These are phyloP conservation scores for Stenocarpella maydis DNA, from an alignment of 2,329 filamentous ascomycete genomes.

Conservation along the genomic window DNA sequence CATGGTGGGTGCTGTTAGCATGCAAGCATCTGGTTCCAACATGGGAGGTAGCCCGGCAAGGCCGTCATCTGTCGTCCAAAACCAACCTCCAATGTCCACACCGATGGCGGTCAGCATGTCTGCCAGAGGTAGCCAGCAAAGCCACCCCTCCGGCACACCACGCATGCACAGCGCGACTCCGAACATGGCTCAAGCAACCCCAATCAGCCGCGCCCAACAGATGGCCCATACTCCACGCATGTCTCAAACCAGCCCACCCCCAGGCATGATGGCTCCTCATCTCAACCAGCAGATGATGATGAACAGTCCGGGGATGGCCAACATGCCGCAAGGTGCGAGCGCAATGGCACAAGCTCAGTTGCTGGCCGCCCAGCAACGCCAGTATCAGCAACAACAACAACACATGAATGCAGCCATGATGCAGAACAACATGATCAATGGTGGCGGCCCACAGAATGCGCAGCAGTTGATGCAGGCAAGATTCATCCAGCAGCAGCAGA, in stretches of 20 bases:
- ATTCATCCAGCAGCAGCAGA: constrained; percentile 48
- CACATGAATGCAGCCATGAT: constrained; percentile 45
- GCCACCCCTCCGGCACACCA: constrained; percentile 69
- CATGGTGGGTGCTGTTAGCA: constrained; percentile 67
- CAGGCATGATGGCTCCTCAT: constrained; percentile 66
- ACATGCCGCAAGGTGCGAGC: constrained; percentile 51
- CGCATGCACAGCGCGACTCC: constrained; percentile 69
- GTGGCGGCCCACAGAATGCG: constrained; percentile 47
- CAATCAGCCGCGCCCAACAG: constrained; percentile 57
- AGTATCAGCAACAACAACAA: constrained; percentile 54
- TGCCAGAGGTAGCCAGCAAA: constrained; percentile 71
- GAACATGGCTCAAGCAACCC: constrained; percentile 67
- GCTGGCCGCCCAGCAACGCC: constrained; percentile 56
- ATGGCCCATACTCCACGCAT: constrained; percentile 67
- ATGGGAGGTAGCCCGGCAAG: constrained; percentile 74
- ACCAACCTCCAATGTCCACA: constrained; percentile 62
- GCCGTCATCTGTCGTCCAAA: constrained; percentile 71
- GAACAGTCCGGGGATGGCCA: constrained; percentile 53
- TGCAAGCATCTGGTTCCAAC: constrained; percentile 72
- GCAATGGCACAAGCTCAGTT: constrained; percentile 46
- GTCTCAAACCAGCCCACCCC: constrained; percentile 68
- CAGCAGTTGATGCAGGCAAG: constrained; percentile 46
- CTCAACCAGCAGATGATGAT: constrained; percentile 63
- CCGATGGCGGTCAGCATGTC: constrained; percentile 71
- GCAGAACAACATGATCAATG: constrained; percentile 51